Conservation (phyloP, 192 early-diverging fungal genomes). For the Geranomyces michiganensis region DNA sequence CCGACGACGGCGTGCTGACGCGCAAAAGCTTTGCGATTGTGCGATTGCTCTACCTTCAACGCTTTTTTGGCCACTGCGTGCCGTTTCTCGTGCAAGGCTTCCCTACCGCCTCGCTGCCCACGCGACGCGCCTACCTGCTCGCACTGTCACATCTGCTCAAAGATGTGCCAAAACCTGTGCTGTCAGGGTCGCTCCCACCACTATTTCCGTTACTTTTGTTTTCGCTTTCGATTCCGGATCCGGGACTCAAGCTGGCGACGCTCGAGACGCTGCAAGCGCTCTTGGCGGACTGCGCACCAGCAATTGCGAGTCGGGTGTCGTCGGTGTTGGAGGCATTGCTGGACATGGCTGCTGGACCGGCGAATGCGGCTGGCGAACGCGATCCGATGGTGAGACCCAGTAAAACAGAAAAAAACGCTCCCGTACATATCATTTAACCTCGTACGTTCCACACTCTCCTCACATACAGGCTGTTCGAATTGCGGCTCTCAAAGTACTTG, state of each 20-base stretch:
- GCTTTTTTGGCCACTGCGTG: slow-evolving; percentile 79
- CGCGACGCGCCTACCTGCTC: slow-evolving; percentile 62
- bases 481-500: slow-evolving; percentile 70
- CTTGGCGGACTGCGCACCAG: slow-evolving; percentile 65
- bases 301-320: slow-evolving; percentile 58
- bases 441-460: slow-evolving; percentile 31
- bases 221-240: slow-evolving; percentile 68
- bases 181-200: slow-evolving; percentile 77
- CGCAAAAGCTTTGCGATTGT: slow-evolving; percentile 66
- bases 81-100: slow-evolving; percentile 44
- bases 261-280: slow-evolving; percentile 77
- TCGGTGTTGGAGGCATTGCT: slow-evolving; percentile 36
- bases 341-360: slow-evolving; percentile 8
- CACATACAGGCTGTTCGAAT: slow-evolving; percentile 64
- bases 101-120: neutral
- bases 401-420: too few species aligned
- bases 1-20: slow-evolving; percentile 66
- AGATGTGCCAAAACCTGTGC: slow-evolving; percentile 80
- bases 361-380: neutral
- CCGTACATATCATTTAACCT: too few species aligned
- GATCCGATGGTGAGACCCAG: slow-evolving; percentile 24
- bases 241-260: slow-evolving; percentile 48
- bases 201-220: slow-evolving; percentile 80
- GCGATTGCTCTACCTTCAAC: slow-evolving; percentile 82
- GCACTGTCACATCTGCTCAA: slow-evolving; percentile 81